phyloP scores from a whole-genome alignment of 345 rosid species.

The Hypericum perforatum region DNA sequence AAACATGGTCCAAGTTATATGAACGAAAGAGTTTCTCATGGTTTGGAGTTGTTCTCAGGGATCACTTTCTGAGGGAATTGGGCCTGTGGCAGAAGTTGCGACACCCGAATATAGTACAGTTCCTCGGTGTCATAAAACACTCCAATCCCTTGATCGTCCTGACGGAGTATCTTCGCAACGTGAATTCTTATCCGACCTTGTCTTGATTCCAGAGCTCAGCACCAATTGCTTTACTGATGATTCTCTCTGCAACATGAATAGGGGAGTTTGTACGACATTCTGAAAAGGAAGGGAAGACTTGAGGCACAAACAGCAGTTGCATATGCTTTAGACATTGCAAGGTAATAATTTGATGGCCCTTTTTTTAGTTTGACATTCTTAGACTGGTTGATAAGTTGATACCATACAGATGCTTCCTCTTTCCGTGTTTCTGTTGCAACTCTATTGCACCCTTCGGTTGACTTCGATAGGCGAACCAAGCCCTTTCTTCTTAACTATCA shows the following conservation, averaged over 20 bases:
- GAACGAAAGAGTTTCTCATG: too few species aligned
- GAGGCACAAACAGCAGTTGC: conserved; percentile 40
- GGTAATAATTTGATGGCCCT: conserved; percentile 17
- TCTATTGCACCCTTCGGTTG: too few species aligned
- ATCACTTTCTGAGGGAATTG: conserved; percentile 43
- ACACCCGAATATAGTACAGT: conserved; percentile 65
- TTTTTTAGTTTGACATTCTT: too few species aligned
- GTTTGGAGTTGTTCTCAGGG: conserved; percentile 19
- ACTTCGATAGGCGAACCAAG: too few species aligned
- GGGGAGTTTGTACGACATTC: conserved; percentile 55
- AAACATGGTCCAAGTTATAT: too few species aligned
- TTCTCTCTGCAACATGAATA: conserved; percentile 14
- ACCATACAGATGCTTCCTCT: neutral
- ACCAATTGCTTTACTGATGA: conserved; percentile 7
- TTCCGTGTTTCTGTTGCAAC: too few species aligned
- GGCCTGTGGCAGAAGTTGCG: conserved; percentile 55
- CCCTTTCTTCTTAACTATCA: too few species aligned
- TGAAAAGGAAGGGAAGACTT: conserved; percentile 43
- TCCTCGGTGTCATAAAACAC: conserved; percentile 55
- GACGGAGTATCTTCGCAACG: conserved; percentile 52
- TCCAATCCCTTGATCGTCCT: conserved; percentile 49
- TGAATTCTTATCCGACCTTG: conserved; percentile 17
- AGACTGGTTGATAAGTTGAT: too few species aligned
- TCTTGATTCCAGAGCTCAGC: neutral
- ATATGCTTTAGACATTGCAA: conserved; percentile 59